Base-by-base conservation (phyloP, 108 stramenopile species). In the Schizochytrium sp. region DNA sequence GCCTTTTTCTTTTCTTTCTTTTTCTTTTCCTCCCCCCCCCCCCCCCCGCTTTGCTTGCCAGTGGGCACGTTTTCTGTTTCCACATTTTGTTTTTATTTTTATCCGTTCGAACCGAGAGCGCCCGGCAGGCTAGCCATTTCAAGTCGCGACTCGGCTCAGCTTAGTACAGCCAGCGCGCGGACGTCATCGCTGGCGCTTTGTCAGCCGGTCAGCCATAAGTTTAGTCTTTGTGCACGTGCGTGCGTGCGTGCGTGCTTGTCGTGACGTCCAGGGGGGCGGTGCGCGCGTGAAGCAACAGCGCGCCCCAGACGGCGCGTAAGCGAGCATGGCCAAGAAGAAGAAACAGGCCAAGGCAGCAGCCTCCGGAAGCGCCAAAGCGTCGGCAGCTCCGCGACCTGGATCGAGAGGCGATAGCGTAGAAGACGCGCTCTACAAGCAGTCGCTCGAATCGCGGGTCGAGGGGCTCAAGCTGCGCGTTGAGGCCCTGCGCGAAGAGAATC, bases 401-500 rank as follows among this genome's bases (percentile, higher is more conserved):
- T 6, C 41, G 63, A 28, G 10, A 18, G 63, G 14, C 25, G 63
- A 41, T 10, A 83, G 76, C 76, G 28, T 90, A 21, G 90, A 91
- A 12, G 90, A 90, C 5, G 90, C 89, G 87, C 92, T 94, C 5
- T 89, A 92, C 18, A 91, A 93, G 44, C 94, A 94, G 60, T 92
- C 93, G 5, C 91, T 93, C 25, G 90, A 91, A 88, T 92, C 91
- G 44, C 90, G 91, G 44, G 90, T 93, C n/a, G 89, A 90, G 28
- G 59, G 72, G 44, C 60, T 93, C 59, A 59, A 92, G n/a, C 29
- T 21, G 29, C 91, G 93, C 12, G 91, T 92, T 6, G 92, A 93
- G 41, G 93, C 83, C 51, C 71, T 93, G 5, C 89, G 91, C 41
- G 76, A 60, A 59, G 83, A 91, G 47, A 94, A 94, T 44, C 58